Conservation (phyloP, 1,139 yeast species). For the Starmera stellimalicola region DNA sequence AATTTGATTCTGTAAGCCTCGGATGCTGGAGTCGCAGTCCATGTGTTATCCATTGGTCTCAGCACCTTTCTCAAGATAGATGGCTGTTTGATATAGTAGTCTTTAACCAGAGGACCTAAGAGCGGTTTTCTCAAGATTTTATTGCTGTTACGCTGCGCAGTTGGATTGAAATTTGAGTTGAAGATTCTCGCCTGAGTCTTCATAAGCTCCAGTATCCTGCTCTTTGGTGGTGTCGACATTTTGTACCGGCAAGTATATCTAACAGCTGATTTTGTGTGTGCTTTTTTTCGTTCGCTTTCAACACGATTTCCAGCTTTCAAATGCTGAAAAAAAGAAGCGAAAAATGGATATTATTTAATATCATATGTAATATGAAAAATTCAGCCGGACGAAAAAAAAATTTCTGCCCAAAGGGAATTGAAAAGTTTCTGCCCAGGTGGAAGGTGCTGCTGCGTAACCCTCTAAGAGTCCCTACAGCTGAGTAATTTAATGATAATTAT, state of each 20-base stretch:
- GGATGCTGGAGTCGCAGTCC: slow-evolving; percentile 20
- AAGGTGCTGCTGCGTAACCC: no score
- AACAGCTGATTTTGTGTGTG: no score
- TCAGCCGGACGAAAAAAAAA: no score
- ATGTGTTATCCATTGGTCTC: slow-evolving; percentile 38
- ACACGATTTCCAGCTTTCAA: no score
- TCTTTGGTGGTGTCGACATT: slow-evolving; percentile 21
- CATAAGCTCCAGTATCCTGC: slow-evolving; percentile 44
- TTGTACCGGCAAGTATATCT: no score
- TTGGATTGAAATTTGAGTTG: slow-evolving; percentile 62
- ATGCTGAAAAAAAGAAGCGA: no score
- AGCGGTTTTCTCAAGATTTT: slow-evolving; percentile 65
- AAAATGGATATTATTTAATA: no score
- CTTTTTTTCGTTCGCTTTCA: no score
- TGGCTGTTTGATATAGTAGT: slow-evolving; percentile 58
- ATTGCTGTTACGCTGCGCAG: slow-evolving; percentile 61
- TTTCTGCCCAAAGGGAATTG: no score
- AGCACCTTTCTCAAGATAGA: slow-evolving; percentile 40
- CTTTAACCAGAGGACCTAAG: slow-evolving; percentile 62
- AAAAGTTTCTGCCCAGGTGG: no score
- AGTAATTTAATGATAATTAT: neutral
- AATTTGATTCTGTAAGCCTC: slow-evolving; percentile 65
- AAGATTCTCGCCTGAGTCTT: slow-evolving; percentile 53
- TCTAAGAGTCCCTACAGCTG: no score
- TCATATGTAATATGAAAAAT: no score